Evolutionary conservation across 352 stramenopile species (phyloP).

Genomic region (Globisporangium spiculum): DNA sequence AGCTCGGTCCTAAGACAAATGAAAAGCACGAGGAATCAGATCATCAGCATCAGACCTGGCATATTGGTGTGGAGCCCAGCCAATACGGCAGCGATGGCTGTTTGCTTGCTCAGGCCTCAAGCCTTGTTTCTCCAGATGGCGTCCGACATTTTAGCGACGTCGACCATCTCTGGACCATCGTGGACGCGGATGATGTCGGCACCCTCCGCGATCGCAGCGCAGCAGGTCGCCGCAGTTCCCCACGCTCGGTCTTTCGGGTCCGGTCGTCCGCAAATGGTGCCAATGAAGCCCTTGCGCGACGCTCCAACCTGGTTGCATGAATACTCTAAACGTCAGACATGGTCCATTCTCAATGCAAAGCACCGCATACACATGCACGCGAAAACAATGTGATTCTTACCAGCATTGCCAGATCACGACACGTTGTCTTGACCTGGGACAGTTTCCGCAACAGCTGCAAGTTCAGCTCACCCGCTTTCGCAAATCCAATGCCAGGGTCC

Average conservation of each 20-base stretch:
- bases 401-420: constrained; percentile 52
- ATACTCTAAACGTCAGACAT: neutral
- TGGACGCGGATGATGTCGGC: constrained; percentile 95
- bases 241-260: constrained; percentile 88
- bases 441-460: constrained; percentile 88
- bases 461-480: constrained; percentile 92
- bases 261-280: constrained; percentile 86
- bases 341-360: neutral
- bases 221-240: constrained; percentile 92
- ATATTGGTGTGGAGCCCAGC: neutral
- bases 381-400: constrained; percentile 21
- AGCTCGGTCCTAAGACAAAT: neutral
- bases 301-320: constrained; percentile 70
- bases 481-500: constrained; percentile 98
- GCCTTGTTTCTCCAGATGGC: constrained; percentile 70
- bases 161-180: constrained; percentile 89
- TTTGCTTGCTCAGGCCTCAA: neutral
- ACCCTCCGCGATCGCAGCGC: constrained; percentile 68
- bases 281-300: constrained; percentile 98
- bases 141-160: constrained; percentile 90
- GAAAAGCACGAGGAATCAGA: neutral
- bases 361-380: neutral
- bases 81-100: neutral
- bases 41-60: constrained; percentile 7
- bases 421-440: constrained; percentile 41